Evolutionary conservation across 176 grass and related monocot genomes (phyloP).

Genomic region (Juncus effusus): DNA sequence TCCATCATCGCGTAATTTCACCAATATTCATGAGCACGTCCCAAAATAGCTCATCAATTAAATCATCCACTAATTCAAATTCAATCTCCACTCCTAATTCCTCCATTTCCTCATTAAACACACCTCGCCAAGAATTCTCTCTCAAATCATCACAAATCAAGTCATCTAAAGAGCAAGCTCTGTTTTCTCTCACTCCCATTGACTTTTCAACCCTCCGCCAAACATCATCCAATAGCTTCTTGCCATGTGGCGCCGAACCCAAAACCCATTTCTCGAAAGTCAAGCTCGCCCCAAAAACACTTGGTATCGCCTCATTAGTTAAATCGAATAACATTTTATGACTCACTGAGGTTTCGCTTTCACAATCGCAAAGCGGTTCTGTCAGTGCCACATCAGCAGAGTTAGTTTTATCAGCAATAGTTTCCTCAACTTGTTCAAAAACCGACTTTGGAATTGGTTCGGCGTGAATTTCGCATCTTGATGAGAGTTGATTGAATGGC

Average conservation of each 20-base stretch:
- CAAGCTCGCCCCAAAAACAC: conserved; percentile 25
- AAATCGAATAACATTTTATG: conserved; percentile 75
- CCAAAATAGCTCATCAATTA: conserved; percentile 68
- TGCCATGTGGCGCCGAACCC: conserved; percentile 21
- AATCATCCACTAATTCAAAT: conserved; percentile 53
- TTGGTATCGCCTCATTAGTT: conserved; percentile 56
- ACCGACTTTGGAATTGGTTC: conserved; percentile 61
- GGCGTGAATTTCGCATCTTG: conserved; percentile 17
- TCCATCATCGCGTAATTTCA: conserved; percentile 23
- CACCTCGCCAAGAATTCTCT: conserved; percentile 42
- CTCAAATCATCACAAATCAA: conserved; percentile 67
- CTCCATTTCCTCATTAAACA: conserved; percentile 46
- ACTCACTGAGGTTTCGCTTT: conserved; percentile 18
- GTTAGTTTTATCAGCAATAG: not conserved
- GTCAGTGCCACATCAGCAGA: not conserved
- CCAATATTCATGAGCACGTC: conserved; percentile 66
- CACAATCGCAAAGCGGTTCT: not conserved
- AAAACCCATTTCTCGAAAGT: conserved; percentile 43
- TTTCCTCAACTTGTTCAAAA: conserved; percentile 52
- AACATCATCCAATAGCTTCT: conserved; percentile 46
- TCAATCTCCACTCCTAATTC: conserved; percentile 47
- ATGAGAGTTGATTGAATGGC: conserved; percentile 6
- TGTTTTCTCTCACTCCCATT: conserved; percentile 13
- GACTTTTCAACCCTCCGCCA: conserved; percentile 38
- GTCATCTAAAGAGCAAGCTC: conserved; percentile 38